phyloP scores from a whole-genome alignment of 345 rosid species.

The Gossypium anomalum region DNA sequence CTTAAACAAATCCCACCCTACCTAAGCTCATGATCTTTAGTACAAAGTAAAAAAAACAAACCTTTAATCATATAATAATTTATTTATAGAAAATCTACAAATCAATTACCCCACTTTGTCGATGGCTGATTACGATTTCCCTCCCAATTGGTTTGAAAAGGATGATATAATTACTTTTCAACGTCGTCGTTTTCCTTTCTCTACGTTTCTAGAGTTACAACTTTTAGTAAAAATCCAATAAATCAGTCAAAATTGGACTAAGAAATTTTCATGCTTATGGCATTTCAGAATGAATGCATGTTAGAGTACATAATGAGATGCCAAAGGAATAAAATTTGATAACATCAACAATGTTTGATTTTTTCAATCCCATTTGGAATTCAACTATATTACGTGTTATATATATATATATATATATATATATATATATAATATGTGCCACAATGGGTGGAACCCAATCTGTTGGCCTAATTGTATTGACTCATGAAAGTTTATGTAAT shows the following conservation, averaged over 20 bases:
- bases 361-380: background rate
- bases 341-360: background rate
- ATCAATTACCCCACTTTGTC: no score
- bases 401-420: no score
- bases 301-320: background rate
- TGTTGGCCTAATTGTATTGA: background rate
- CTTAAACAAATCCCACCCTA: no score
- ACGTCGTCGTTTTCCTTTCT: background rate
- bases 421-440: no score
- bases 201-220: background rate
- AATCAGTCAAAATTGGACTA: background rate
- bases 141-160: no score
- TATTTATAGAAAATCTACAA: no score
- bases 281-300: background rate
- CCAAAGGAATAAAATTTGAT: background rate
- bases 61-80: no score
- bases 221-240: background rate
- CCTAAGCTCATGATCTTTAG: no score
- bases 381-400: background rate
- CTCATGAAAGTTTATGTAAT: background rate
- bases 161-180: background rate
- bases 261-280: background rate
- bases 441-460: background rate
- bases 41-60: no score
- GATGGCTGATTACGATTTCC: no score